Base-by-base conservation (phyloP, 495 filamentous ascomycete species). In the Usnea hakonensis region DNA sequence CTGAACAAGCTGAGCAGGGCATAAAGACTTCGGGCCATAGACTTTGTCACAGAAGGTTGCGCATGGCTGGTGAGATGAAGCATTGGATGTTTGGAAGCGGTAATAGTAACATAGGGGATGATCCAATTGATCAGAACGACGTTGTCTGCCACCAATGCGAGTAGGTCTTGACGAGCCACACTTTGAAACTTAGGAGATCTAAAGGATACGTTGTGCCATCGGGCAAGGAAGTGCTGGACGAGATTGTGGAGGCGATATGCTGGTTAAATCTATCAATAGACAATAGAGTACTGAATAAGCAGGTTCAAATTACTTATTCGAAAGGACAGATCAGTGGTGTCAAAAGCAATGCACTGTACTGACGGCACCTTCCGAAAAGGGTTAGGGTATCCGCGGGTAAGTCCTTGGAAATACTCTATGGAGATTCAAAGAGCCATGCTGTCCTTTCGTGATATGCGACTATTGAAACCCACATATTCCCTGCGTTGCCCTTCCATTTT, bases 341-440 rank as follows among this genome's bases (percentile, higher is more conserved):
- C 55, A 38, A 23, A 5, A 57, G 23, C 23, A 19, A 14, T 19
- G 30, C 7, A 19, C n/a, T 43, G 32, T 23, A 23, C 21, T 26
- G 32, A 36, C 32, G 10, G 38, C 26, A 53, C 59, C 59, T 61
- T 61, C 59, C 59, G 13, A 37, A 61, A 55, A 37, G 13, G 59
- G 59, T 28, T 61, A 54, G 28, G 14, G 50, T 36, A 54, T 36
- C 59, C 59, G 59, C 59, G 59, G 48, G 36, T 61, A 61, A 41
- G 11, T 50, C 28, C 26, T 61, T 8, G 21, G 40, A 43, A 32
- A 58, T 11, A n/a, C n/a, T 58, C 28, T 28, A 28, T 61, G 46
- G 58, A 61, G 40, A 48, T 62, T 62, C 53, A 40, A 62, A 53
- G 55, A 35, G 55, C 54, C 52, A 62, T 56, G 48, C 38, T 62